phyloP scores from a whole-genome alignment of 1,139 yeast genomes.

The Taiozyma sp. region DNA sequence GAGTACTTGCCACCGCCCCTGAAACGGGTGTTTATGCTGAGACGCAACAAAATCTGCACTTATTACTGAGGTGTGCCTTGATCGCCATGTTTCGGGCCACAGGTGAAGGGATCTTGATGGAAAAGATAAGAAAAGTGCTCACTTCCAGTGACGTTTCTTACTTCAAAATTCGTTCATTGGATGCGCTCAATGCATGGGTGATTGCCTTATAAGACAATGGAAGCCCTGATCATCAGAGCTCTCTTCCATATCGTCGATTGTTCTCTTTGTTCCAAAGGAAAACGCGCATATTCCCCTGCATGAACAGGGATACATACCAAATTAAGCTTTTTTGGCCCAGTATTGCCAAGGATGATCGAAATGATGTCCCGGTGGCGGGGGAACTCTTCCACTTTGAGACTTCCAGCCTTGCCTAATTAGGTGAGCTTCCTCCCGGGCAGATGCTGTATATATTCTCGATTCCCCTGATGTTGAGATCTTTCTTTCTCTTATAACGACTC shows the following conservation, averaged over 20 bases:
- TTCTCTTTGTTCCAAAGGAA: background rate
- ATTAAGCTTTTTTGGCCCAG: background rate
- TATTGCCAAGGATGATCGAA: background rate
- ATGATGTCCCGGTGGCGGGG: background rate
- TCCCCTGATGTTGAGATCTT: background rate
- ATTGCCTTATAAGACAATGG: background rate
- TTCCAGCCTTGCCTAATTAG: background rate
- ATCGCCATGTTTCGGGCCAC: background rate
- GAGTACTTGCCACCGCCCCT: too few species aligned
- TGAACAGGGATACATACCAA: too few species aligned
- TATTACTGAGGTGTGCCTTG: background rate
- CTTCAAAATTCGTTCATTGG: background rate
- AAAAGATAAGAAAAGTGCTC: background rate
- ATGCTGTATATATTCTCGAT: background rate
- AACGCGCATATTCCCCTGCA: background rate
- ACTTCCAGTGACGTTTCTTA: background rate
- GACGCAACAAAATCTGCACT: background rate
- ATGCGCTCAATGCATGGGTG: background rate
- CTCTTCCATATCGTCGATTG: background rate
- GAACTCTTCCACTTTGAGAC: background rate
- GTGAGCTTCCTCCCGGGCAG: background rate
- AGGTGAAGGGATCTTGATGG: background rate
- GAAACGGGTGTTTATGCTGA: background rate
- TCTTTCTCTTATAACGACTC: background rate
- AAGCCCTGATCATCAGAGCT: background rate